Percentiles rank a stretch among this genome's conserved stretches.
These are phyloP conservation scores for Pulveroboletus sp. DNA, from an alignment of 768 basidiomycete genomes.

Conservation along the genomic window DNA sequence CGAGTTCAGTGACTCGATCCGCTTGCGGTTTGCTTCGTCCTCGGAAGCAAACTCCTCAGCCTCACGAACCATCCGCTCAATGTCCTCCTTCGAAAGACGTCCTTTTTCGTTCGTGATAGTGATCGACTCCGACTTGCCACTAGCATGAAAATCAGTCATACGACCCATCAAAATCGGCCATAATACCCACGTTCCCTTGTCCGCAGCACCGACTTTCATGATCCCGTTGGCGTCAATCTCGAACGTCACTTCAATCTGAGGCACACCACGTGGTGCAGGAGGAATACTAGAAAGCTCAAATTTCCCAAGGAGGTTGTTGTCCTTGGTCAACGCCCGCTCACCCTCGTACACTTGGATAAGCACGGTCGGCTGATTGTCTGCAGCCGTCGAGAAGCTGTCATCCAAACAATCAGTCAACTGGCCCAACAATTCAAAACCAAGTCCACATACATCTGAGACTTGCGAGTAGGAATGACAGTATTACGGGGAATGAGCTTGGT, in stretches of 20 bases:
- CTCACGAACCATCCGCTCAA: conserved; percentile 93
- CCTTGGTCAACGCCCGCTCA: conserved; percentile 95
- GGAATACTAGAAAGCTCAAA: conserved; percentile 93
- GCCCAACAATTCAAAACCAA: neutral
- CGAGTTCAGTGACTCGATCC: conserved; percentile 79
- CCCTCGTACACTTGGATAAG: conserved; percentile 97
- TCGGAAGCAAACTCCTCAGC: conserved; percentile 87
- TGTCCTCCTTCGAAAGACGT: conserved; percentile 82
- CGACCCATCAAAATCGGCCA: too few relatives aligned
- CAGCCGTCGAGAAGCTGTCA: conserved; percentile 67
- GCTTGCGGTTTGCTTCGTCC: conserved; percentile 75
- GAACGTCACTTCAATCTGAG: conserved; percentile 96
- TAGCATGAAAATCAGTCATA: conserved; percentile 17
- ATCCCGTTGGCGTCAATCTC: conserved; percentile 95
- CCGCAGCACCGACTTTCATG: conserved; percentile 87
- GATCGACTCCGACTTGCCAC: conserved; percentile 83
- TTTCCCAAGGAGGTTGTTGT: conserved; percentile 97
- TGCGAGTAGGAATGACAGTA: conserved; percentile 97
- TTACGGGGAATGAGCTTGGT: conserved; percentile 97
- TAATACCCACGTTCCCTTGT: conserved; percentile 81
- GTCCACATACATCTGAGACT: conserved; percentile 75
- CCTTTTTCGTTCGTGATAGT: conserved; percentile 97
- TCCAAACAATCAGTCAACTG: neutral
- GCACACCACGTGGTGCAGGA: conserved; percentile 92
- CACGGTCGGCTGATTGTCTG: conserved; percentile 92